phyloP scores from a whole-genome alignment of 495 filamentous ascomycete genomes.

The Elasticomyces elasticus region DNA sequence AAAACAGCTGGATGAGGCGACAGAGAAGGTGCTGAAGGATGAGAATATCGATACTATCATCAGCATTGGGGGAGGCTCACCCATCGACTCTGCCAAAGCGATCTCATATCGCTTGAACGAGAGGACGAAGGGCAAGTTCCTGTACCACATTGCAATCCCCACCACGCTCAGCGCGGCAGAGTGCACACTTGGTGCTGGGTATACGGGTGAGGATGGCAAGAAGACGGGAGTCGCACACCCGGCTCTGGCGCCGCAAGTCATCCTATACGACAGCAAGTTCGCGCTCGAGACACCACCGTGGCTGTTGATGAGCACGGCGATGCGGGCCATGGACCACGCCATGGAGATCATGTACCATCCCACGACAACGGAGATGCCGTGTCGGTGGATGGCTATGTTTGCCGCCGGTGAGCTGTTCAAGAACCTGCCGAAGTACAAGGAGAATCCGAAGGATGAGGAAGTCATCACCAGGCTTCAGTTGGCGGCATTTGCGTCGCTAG shows the following conservation, averaged over 20 bases:
- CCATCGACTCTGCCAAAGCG: constrained; percentile 41
- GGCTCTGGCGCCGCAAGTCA: constrained; percentile 31
- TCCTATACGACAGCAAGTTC: constrained; percentile 40
- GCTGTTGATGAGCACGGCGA: constrained; percentile 37
- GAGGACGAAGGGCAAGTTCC: constrained; percentile 29
- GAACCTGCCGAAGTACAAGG: constrained; percentile 36
- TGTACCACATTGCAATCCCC: constrained; percentile 41
- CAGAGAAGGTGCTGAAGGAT: constrained; percentile 33
- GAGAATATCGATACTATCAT: constrained; percentile 39
- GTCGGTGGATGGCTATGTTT: constrained; percentile 29
- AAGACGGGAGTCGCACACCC: constrained; percentile 34
- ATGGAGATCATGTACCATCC: constrained; percentile 42
- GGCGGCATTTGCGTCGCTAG: constrained; percentile 36
- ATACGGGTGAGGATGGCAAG: constrained; percentile 32
- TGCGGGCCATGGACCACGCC: constrained; percentile 42
- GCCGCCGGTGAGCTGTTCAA: constrained; percentile 35
- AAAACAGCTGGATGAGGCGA: constrained; percentile 38
- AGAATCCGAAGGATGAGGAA: constrained; percentile 34
- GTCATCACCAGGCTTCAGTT: constrained; percentile 38
- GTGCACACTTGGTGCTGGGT: constrained; percentile 37
- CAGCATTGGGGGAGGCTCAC: constrained; percentile 39
- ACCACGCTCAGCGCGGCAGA: constrained; percentile 42
- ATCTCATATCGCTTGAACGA: constrained; percentile 36
- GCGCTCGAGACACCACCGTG: constrained; percentile 34
- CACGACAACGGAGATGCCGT: constrained; percentile 38